A percentile compares a stretch with the other conserved stretches of the same genome.
These are phyloP conservation scores for Scheffersomyces illinoinensis DNA, from an alignment of 1,139 yeast genomes.

Conservation along the genomic window DNA sequence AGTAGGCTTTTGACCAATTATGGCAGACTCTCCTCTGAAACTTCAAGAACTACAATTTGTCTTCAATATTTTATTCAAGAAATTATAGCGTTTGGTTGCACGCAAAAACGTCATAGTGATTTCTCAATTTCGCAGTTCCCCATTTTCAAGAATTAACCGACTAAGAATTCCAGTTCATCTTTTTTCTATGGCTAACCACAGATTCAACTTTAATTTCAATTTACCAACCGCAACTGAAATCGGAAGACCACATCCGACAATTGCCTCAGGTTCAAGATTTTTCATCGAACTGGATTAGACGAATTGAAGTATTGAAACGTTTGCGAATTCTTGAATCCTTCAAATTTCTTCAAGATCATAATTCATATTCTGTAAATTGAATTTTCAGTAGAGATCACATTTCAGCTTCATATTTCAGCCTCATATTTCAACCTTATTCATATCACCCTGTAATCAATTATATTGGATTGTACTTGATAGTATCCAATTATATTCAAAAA, in stretches of 20 bases:
- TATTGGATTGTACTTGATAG: too few relatives aligned
- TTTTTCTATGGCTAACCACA: not conserved
- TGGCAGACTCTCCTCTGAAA: not conserved
- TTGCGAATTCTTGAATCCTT: not conserved
- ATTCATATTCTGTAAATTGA: not conserved
- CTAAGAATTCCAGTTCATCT: not conserved
- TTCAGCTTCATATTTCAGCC: too few relatives aligned
- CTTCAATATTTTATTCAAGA: not conserved
- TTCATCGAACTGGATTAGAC: not conserved
- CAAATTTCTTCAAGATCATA: not conserved
- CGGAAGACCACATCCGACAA: not conserved
- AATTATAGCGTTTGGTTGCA: not conserved
- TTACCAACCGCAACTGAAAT: not conserved
- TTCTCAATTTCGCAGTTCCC: not conserved
- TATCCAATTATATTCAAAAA: not conserved
- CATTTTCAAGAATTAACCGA: not conserved
- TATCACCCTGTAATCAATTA: not conserved
- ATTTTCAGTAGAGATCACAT: not conserved
- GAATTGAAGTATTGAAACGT: not conserved
- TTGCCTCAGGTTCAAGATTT: not conserved
- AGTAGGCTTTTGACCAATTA: not conserved
- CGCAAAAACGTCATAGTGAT: not conserved
- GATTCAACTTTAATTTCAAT: not conserved
- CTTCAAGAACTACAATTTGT: not conserved
- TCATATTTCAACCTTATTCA: not conserved